Conservation (phyloP, 2,329 filamentous ascomycete genomes). For the Davidsoniella eucalypti region DNA sequence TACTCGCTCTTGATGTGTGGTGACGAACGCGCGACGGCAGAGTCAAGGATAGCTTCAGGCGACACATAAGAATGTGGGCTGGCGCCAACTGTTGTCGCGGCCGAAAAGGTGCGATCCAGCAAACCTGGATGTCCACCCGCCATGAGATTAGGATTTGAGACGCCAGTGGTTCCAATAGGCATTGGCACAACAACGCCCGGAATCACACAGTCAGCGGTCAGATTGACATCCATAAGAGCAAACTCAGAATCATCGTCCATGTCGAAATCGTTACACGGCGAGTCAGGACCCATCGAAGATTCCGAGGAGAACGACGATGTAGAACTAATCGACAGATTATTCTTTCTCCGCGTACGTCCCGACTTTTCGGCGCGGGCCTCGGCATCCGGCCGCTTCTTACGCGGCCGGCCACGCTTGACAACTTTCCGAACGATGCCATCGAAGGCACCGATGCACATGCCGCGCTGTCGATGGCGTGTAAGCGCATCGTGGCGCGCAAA, state of each 20-base stretch:
- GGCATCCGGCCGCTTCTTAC: constrained; percentile 43
- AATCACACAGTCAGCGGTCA: constrained; percentile 10
- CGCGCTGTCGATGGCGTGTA: constrained; percentile 82
- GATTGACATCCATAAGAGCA: constrained; percentile 31
- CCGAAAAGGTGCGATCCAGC: background rate
- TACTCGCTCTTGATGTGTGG: constrained; percentile 31
- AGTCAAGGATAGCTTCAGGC: constrained; percentile 28
- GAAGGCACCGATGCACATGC: constrained; percentile 92
- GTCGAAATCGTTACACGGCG: constrained; percentile 32
- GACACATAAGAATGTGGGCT: constrained; percentile 30
- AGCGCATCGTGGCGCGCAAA: constrained; percentile 93
- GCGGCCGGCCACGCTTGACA: constrained; percentile 46
- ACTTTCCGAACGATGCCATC: constrained; percentile 52
- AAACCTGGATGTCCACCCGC: constrained; percentile 16
- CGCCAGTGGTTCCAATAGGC: background rate
- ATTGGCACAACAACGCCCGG: constrained; percentile 10
- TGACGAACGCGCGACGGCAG: constrained; percentile 12
- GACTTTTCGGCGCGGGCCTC: constrained; percentile 41
- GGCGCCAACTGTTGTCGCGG: constrained; percentile 15
- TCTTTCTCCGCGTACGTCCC: constrained; percentile 32
- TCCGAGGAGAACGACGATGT: constrained; percentile 32
- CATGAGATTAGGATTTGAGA: constrained; percentile 17
- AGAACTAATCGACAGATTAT: constrained; percentile 32
- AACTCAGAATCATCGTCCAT: constrained; percentile 27
- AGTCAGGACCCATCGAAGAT: constrained; percentile 33